Percentiles rank a stretch among this genome's conserved stretches.
Evolutionary conservation across 495 filamentous ascomycete genomes (phyloP).

Genomic region (Penicillium canescens): DNA sequence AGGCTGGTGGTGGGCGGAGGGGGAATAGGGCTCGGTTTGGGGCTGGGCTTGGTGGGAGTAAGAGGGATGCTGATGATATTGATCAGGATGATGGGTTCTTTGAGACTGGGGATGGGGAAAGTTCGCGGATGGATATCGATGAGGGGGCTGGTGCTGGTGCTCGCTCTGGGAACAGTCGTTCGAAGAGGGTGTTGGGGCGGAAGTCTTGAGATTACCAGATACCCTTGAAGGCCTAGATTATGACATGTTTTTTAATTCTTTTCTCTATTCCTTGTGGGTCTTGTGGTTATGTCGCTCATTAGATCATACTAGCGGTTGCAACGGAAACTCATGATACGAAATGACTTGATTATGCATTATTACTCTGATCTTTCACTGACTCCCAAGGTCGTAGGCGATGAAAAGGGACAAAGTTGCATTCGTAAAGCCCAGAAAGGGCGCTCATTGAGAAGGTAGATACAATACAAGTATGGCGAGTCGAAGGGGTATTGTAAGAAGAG

Average conservation of each 20-base stretch:
- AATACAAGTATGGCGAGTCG: slow-evolving; percentile 28
- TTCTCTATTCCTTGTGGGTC: neutral
- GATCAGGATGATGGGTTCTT: slow-evolving; percentile 48
- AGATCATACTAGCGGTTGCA: neutral
- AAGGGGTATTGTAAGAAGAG: slow-evolving; percentile 42
- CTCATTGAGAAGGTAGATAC: slow-evolving; percentile 34
- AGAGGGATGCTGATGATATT: slow-evolving; percentile 44
- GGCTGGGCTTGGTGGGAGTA: slow-evolving; percentile 32
- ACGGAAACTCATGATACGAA: slow-evolving; percentile 1
- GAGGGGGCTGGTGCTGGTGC: slow-evolving; percentile 31
- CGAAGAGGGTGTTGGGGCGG: slow-evolving; percentile 44
- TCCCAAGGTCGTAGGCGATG: neutral
- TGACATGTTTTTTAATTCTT: neutral
- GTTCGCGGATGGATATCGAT: slow-evolving; percentile 50
- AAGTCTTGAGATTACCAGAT: slow-evolving; percentile 25
- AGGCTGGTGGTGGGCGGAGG: slow-evolving; percentile 21
- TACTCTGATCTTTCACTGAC: too few relatives aligned
- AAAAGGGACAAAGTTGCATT: slow-evolving; percentile 15
- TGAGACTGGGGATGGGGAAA: slow-evolving; percentile 50
- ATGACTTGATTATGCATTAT: slow-evolving; percentile 2
- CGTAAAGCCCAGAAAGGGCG: slow-evolving; percentile 22
- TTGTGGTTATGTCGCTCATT: neutral
- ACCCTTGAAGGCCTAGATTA: too few relatives aligned
- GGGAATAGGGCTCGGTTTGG: slow-evolving; percentile 24
- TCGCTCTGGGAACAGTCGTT: slow-evolving; percentile 32